phyloP scores from a whole-genome alignment of 495 filamentous ascomycete genomes.

The Achaetomiella virescens region DNA sequence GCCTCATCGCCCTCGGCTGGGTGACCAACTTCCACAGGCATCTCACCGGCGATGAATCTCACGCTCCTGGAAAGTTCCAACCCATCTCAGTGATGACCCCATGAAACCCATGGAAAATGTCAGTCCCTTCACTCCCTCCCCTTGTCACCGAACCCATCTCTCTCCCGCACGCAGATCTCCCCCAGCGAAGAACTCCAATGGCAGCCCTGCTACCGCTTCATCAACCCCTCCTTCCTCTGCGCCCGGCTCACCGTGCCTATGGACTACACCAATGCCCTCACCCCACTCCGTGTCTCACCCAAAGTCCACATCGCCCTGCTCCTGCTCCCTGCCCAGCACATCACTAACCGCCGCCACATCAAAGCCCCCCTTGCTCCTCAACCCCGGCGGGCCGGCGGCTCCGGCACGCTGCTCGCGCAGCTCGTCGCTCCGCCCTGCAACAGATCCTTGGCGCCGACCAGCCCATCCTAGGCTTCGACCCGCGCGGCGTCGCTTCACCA shows the following conservation, averaged over 20 bases:
- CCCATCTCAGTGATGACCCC: not conserved
- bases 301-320: slow-evolving; percentile 47
- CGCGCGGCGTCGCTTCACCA: slow-evolving; percentile 38
- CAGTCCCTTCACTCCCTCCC: not conserved
- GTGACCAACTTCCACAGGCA: not conserved
- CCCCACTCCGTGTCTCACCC: too few relatives aligned
- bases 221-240: slow-evolving; percentile 38
- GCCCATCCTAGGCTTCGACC: slow-evolving; percentile 42
- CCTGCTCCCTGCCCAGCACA: slow-evolving; percentile 25
- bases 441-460: slow-evolving; percentile 36
- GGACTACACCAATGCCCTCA: slow-evolving; percentile 42
- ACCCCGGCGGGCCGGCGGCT: slow-evolving; percentile 43
- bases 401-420: slow-evolving; percentile 28
- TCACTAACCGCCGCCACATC: slow-evolving; percentile 10
- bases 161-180: slow-evolving; percentile 28
- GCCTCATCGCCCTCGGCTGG: not conserved
- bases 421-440: slow-evolving; percentile 24
- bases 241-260: slow-evolving; percentile 54
- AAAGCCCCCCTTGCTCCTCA: slow-evolving; percentile 32
- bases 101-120: slow-evolving; percentile 9
- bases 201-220: slow-evolving; percentile 31
- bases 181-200: slow-evolving; percentile 40
- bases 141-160: not conserved
- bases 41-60: not conserved
- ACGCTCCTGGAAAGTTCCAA: not conserved